Percentiles rank a stretch among this genome's conserved stretches.
Conservation (phyloP, 305 asterid species). For the Fraxinus floribunda region DNA sequence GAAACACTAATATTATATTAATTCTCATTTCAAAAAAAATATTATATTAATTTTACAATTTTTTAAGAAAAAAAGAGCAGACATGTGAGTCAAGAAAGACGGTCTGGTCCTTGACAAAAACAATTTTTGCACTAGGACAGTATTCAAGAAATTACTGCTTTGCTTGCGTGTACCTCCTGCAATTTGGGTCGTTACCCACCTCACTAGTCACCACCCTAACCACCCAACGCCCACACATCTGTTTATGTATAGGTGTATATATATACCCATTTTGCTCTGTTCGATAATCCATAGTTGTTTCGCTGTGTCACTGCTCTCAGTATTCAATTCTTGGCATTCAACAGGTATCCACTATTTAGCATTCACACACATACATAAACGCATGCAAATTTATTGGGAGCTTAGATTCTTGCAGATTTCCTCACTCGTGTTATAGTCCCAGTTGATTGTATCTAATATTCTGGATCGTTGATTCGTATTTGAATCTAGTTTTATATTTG, state of each 20-base stretch:
- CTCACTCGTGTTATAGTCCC: not conserved
- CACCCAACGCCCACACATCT: not conserved
- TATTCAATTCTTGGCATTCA: not conserved
- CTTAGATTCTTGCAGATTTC: not conserved
- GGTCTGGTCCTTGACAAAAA: not conserved
- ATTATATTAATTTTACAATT: not conserved
- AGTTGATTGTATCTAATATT: not conserved
- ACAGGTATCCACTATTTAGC: not conserved
- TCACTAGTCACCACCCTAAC: not conserved
- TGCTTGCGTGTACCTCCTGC: not conserved
- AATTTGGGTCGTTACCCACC: not conserved
- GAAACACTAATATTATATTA: not conserved
- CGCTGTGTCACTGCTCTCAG: not conserved
- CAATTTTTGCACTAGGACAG: not conserved
- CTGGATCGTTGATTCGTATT: not conserved
- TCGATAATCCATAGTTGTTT: not conserved
- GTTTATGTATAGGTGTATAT: not conserved
- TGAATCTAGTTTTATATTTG: not conserved
- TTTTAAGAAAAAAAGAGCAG: not conserved
- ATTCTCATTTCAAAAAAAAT: no score
- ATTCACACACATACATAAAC: not conserved
- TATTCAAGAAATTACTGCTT: not conserved
- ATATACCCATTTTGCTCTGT: not conserved
- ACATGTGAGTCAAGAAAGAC: constrained; percentile 4
- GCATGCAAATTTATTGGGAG: not conserved